These are phyloP conservation scores for Penicillium atrosanguineum DNA, from an alignment of 495 filamentous ascomycete species.

Conservation along the genomic window DNA sequence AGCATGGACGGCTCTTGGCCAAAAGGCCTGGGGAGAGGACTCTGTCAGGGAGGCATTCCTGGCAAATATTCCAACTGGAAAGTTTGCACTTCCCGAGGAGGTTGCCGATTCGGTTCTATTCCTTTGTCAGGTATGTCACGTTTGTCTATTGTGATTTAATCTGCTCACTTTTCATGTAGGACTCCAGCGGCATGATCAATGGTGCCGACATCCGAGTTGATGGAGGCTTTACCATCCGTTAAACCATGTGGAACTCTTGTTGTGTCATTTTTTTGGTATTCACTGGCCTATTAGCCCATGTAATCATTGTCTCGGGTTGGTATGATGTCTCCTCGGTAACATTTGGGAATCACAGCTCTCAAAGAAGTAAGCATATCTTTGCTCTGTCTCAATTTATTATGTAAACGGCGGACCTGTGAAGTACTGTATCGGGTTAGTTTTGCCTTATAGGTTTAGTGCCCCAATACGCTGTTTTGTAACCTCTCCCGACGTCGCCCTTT, in stretches of 20 bases:
- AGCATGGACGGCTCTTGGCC: constrained; percentile 39
- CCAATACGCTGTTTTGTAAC: no score
- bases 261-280: background rate
- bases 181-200: constrained; percentile 46
- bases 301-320: background rate
- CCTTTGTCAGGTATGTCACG: constrained; percentile 35
- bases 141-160: background rate
- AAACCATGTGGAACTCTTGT: background rate
- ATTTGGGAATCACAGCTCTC: background rate
- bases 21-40: constrained; percentile 40
- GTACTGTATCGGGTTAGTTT: no score
- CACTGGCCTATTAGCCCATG: background rate
- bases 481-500: background rate
- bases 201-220: constrained; percentile 44
- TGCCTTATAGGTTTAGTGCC: no score
- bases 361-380: no score
- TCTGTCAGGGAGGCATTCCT: constrained; percentile 33
- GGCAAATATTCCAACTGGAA: constrained; percentile 37
- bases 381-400: no score
- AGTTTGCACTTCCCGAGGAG: constrained; percentile 42
- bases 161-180: constrained; percentile 23
- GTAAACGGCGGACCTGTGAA: no score
- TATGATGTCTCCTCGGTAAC: background rate
- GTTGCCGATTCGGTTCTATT: constrained; percentile 40
- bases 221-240: constrained; percentile 41